Base-by-base conservation (phyloP, 2,329 filamentous ascomycete species). In the Leptographium radiaticola region DNA sequence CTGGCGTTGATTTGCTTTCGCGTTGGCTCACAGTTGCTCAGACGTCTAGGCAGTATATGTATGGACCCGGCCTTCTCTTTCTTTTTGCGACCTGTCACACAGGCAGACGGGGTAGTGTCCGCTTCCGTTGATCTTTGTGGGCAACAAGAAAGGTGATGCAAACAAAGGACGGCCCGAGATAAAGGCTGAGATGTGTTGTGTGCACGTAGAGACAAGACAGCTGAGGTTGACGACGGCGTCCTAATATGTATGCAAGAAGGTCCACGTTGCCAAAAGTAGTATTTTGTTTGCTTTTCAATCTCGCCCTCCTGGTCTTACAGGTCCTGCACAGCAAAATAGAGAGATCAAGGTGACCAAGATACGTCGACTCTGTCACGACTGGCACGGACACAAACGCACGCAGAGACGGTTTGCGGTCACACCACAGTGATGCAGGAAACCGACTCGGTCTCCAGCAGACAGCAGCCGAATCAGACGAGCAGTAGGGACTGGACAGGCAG, bases 271-370 rank as follows among this genome's bases (percentile, higher is more conserved):
- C 43, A 45, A 31, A 30, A 45, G 43, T 45, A 45, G 25, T 45
- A 45, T 45, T 25, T 31, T 10, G 30, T 48, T 50, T 50, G 34
- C 12, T 36, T 15, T 40, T 30, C 31, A 30, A 4, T 3, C 13
- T 50, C 33, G 48, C 38, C 33, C 48, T 50, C 34, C 36, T 42
- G 48, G 47, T 30, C 47, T 49, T 49, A 49, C 47, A 40, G 47
- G 30, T 15, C 16, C 31, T 15, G 31, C 31, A 48, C 30, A 46
- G 30, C 44, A 48, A 36, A 39, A 40, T 31, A 40, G 20, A 36
- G 33, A 36, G 34, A 36, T 36, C 34, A 25, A 13, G 34, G 20
- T 18, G 47, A 40, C 47, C 47, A 49, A 49, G 34, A 49, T 49
- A 49, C 47, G 47, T 20, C 33, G 20, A 20, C 20, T 40, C 36